Evolutionary conservation across 306 rosid species (phyloP).

Genomic region (Fragaria vesca): DNA sequence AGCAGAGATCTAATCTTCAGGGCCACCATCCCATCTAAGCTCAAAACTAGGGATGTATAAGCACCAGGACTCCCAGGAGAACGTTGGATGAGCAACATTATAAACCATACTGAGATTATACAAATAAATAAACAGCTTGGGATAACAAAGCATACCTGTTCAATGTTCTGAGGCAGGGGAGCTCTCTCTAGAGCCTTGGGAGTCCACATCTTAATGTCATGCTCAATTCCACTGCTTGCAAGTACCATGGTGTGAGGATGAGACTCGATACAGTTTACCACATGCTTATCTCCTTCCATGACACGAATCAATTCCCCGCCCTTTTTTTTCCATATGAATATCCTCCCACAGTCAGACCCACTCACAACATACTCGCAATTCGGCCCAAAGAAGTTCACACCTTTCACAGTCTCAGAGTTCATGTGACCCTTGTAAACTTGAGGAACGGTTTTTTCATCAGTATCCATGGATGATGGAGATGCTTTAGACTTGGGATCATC

Average conservation of each 20-base stretch:
- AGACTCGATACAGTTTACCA: constrained; percentile 93
- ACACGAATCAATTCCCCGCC: constrained; percentile 87
- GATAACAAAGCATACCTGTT: constrained; percentile 53
- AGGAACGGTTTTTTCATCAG: constrained; percentile 46
- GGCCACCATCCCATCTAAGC: constrained; percentile 4
- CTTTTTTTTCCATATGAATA: constrained; percentile 89
- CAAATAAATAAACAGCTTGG: constrained; percentile 23
- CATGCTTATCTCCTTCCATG: constrained; percentile 75
- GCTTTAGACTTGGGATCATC: constrained; percentile 34
- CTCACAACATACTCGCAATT: constrained; percentile 88
- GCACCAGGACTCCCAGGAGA: neutral
- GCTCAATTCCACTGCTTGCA: constrained; percentile 95
- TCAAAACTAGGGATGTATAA: neutral
- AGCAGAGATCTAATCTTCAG: neutral
- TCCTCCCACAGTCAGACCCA: constrained; percentile 97
- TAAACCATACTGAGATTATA: constrained; percentile 2
- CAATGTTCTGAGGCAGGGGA: constrained; percentile 62
- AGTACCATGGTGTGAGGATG: constrained; percentile 86
- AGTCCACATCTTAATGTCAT: constrained; percentile 86
- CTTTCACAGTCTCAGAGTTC: constrained; percentile 80
- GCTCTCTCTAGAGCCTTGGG: constrained; percentile 85
- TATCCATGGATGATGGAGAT: constrained; percentile 42
- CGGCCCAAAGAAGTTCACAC: constrained; percentile 92
- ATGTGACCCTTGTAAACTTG: constrained; percentile 86
- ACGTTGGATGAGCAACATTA: neutral